Conservation (phyloP, 345 rosid genomes). For the Rhodomyrtus tomentosa region DNA sequence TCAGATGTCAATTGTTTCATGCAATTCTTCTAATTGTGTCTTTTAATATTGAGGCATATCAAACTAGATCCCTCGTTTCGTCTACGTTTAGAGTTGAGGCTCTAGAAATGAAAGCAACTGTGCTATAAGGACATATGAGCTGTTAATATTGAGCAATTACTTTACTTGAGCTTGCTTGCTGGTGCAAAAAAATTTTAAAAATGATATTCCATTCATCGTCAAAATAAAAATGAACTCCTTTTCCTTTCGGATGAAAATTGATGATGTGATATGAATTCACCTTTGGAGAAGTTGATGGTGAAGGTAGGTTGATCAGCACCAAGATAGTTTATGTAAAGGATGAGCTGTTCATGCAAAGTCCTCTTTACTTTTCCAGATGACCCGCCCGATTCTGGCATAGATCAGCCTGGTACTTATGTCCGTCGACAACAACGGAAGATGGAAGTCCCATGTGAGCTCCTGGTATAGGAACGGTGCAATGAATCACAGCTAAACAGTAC, state of each 20-base stretch:
- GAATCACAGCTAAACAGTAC: slow-evolving; percentile 51
- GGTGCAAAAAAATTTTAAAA: background rate
- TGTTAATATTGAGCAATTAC: slow-evolving; percentile 76
- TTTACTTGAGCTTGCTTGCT: slow-evolving; percentile 48
- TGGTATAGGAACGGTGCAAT: slow-evolving; percentile 85
- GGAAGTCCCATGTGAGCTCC: slow-evolving; percentile 79
- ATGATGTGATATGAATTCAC: slow-evolving; percentile 1
- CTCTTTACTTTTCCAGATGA: slow-evolving; percentile 59
- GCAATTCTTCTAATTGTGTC: no score
- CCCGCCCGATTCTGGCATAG: slow-evolving; percentile 84
- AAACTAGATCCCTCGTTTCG: no score
- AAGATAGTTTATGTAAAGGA: slow-evolving; percentile 84
- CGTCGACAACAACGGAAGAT: slow-evolving; percentile 33
- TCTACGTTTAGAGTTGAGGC: no score
- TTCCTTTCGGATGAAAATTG: background rate
- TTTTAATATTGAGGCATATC: no score
- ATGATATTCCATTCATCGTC: background rate
- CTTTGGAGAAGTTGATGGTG: slow-evolving; percentile 92
- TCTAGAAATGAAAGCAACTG: no score
- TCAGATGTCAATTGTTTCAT: no score
- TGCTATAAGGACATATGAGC: slow-evolving; percentile 19
- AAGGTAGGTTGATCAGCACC: slow-evolving; percentile 92
- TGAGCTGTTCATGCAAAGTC: slow-evolving; percentile 89
- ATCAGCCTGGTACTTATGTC: no score
- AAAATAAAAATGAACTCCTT: background rate